A percentile compares a stretch with the other conserved stretches of the same genome.
These are phyloP conservation scores for Ceratorhiza oryzae-sativae DNA, from an alignment of 1,284 basidiomycete genomes.

Conservation along the genomic window DNA sequence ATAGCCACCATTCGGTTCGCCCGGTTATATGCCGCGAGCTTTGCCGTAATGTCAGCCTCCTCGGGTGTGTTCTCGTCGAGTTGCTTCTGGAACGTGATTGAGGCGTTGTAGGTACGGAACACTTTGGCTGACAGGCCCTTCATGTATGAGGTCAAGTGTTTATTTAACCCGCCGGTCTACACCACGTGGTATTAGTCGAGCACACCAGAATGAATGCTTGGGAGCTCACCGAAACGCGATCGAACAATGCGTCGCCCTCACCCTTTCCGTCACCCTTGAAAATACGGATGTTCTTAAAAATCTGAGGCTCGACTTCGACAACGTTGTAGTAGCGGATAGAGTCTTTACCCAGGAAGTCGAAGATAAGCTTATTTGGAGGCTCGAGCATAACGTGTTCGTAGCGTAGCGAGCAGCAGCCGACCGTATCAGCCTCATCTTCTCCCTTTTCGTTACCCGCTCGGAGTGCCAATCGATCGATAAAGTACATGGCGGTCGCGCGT, in stretches of 20 bases:
- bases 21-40: slow-evolving; percentile 92
- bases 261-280: slow-evolving; percentile 90
- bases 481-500: slow-evolving; percentile 95
- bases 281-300: slow-evolving; percentile 89
- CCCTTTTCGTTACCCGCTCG: slow-evolving; percentile 98
- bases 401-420: slow-evolving; percentile 94
- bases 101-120: slow-evolving; percentile 99
- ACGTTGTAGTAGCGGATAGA: slow-evolving; percentile 95
- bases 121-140: slow-evolving; percentile 96
- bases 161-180: slow-evolving; percentile 86
- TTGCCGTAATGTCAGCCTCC: slow-evolving; percentile 83
- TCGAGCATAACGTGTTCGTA: slow-evolving; percentile 93
- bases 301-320: slow-evolving; percentile 84
- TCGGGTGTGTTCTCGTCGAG: slow-evolving; percentile 77
- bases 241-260: slow-evolving; percentile 90
- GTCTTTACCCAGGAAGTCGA: slow-evolving; percentile 98
- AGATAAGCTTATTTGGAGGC: slow-evolving; percentile 81
- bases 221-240: slow-evolving; percentile 87
- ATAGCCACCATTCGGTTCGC: slow-evolving; percentile 96
- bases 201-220: background rate
- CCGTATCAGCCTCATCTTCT: slow-evolving; percentile 96
- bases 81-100: slow-evolving; percentile 90
- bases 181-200: background rate
- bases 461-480: slow-evolving; percentile 93
- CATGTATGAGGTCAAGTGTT: slow-evolving; percentile 91